These are phyloP conservation scores for Arabis hirsuta DNA, from an alignment of 345 rosid species.

Conservation along the genomic window DNA sequence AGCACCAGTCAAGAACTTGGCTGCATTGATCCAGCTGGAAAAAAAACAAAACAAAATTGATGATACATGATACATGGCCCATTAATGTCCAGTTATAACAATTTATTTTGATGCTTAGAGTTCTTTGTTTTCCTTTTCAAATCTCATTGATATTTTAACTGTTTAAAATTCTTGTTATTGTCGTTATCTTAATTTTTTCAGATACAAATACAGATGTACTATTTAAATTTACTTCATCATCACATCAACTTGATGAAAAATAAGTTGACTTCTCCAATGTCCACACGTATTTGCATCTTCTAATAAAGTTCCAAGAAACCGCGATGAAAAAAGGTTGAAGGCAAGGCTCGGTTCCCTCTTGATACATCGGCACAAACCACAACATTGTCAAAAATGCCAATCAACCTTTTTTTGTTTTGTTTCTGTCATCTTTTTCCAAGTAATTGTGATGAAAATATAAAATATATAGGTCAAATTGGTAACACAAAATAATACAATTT, in stretches of 20 bases:
- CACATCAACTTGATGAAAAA: conserved; percentile 10
- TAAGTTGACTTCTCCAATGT: conserved; percentile 11
- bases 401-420: not conserved
- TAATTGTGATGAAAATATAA: too few relatives aligned
- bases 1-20: conserved; percentile 96
- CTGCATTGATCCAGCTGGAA: conserved; percentile 83
- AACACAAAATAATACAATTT: too few relatives aligned
- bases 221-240: not conserved
- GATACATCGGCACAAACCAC: not conserved
- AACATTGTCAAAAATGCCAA: not conserved
- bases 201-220: not conserved
- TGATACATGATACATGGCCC: too few relatives aligned
- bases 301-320: conserved; percentile 17
- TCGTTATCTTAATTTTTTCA: not conserved
- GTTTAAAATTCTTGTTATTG: not conserved
- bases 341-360: not conserved
- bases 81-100: too few relatives aligned
- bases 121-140: too few relatives aligned
- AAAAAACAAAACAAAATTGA: too few relatives aligned
- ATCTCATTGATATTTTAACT: not conserved
- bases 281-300: conserved; percentile 5
- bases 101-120: too few relatives aligned
- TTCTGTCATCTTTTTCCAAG: not conserved
- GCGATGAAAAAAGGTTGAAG: not conserved
- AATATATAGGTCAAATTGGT: too few relatives aligned